Evolutionary conservation across 2,329 filamentous ascomycete genomes (phyloP), one percentile per base, ranked within the genome.

Genomic region (Diaporthe batatas): DNA sequence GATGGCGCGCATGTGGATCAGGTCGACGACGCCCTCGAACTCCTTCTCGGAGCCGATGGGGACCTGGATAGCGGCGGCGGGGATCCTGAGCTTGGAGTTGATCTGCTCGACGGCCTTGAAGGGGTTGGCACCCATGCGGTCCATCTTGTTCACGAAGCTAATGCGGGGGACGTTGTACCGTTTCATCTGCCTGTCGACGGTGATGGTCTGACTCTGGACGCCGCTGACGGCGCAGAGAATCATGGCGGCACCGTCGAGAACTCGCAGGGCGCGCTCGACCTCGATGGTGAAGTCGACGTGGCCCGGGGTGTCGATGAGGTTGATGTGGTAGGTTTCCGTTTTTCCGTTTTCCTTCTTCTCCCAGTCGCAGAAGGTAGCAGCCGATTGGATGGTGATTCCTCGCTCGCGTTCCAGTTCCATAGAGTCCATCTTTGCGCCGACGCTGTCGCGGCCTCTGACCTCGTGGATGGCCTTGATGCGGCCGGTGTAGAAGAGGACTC

Each of bases 201-300:
- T 99, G 78, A 98, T 98, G 25, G 96, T 99, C 85, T 99, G 96
- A 81, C 93, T 96, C 85, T 99, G 96, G 44, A 99, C 96, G 81
- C 96, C 96, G 79, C 94, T 97, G 74, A 98, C 96, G 75, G 96
- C 96, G 82, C 96, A 99, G 72, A 99, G 88, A 83, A 99, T 98
- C 95, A 99, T 97, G 81, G 98, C 95, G 71, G 96, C 96, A 76
- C 96, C 96, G 80, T 99, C 96, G 54, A 99, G 89, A 74, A 99
- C 96, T 82, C 96, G 91, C 81, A 99, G 86, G 72, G 96, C 96
- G 82, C 96, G 90, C 87, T 99, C 96, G 59, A 99, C 96, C 84
- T 99, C 96, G 76, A 99, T 98, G 18, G 96, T 99, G 81, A 99
- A 99, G 83, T 99, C 96, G 80, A 99, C 98, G 85, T 99, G 96